Evolutionary conservation across 179 eudicot species (phyloP), one percentile per base, ranked within the genome.

Genomic region (Amaranthus tricolor): DNA sequence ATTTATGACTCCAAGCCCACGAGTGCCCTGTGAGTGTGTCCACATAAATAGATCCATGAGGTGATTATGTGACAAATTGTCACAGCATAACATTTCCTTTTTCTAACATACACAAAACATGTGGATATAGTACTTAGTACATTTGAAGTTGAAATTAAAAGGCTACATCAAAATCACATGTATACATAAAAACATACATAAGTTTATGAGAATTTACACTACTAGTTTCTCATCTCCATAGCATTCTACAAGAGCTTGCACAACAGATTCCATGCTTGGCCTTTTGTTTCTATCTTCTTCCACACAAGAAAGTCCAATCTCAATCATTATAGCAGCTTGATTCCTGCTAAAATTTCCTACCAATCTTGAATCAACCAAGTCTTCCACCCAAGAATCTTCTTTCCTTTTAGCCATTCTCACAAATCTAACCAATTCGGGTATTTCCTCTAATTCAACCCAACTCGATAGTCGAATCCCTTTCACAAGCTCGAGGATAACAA

Each of bases 381-480:
- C 82, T 15, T 84, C 81, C 0, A 82, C 73, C 87, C 83, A 84
- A 16, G 75, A 68, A 13, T 73, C 79, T 16, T 80, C 82, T 62
- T 80, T 78, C n/a, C 17, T 12, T 47, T 71, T 71, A 5, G 66
- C 65, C 16, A 58, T 4, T 48, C 54, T 19, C 57, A 85, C 82
- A 58, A 86, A 81, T 60, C 77, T 77, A 15, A 64, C 72, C 17
- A 86, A 77, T 82, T 85, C 89, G 3, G 86, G 56, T 65, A 77
- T 81, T 20, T 72, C 79, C 60, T 63, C 80, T 43, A 64, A 4
- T 9, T 45, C 69, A 12, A 73, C 79, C 84, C 82, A 70, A 73
- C 70, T 80, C 1, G 85, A 85, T 52, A 88, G 85, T 68, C 91
- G 74, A 73, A 80, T 86, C 16, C 91, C 94, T 59, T 70, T 87